Percentiles rank a stretch among this genome's conserved stretches.
Conservation (phyloP, 2,329 filamentous ascomycete genomes). For the Hymenoscyphus infarciens region DNA sequence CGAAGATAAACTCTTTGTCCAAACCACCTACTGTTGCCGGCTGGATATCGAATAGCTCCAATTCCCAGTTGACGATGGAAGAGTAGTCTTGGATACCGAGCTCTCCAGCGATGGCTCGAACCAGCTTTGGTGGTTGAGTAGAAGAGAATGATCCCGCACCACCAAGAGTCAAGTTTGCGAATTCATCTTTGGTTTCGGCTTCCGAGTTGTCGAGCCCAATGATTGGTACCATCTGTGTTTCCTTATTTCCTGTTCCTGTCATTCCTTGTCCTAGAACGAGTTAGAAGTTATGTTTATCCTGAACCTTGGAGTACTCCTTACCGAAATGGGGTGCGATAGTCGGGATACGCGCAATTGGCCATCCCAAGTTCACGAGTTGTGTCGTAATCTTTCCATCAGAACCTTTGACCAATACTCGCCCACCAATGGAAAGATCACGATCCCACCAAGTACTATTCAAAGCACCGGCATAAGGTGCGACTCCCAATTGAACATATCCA, state of each 20-base stretch:
- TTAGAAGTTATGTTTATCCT: background rate
- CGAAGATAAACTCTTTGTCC: slow-evolving; percentile 91
- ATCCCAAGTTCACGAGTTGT: slow-evolving; percentile 85
- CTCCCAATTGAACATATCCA: slow-evolving; percentile 83
- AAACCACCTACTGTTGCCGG: slow-evolving; percentile 80
- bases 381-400: slow-evolving; percentile 69
- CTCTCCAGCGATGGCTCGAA: slow-evolving; percentile 75
- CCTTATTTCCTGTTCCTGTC: slow-evolving; percentile 67
- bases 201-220: slow-evolving; percentile 76
- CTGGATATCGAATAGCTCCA: slow-evolving; percentile 90
- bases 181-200: slow-evolving; percentile 26
- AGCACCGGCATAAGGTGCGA: slow-evolving; percentile 87
- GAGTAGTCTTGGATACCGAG: slow-evolving; percentile 70
- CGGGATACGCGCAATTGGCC: slow-evolving; percentile 73
- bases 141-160: slow-evolving; percentile 60
- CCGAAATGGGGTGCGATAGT: slow-evolving; percentile 95
- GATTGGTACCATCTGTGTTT: slow-evolving; percentile 92
- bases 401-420: slow-evolving; percentile 80
- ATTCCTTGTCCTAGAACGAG: slow-evolving; percentile 42
- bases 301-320: background rate
- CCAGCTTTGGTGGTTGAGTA: slow-evolving; percentile 80
- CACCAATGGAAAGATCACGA: slow-evolving; percentile 85
- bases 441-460: slow-evolving; percentile 96
- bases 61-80: slow-evolving; percentile 90
- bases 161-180: slow-evolving; percentile 31